phyloP scores from a whole-genome alignment of 2,329 filamentous ascomycete species.

The Aspergillus spinulosporus region DNA sequence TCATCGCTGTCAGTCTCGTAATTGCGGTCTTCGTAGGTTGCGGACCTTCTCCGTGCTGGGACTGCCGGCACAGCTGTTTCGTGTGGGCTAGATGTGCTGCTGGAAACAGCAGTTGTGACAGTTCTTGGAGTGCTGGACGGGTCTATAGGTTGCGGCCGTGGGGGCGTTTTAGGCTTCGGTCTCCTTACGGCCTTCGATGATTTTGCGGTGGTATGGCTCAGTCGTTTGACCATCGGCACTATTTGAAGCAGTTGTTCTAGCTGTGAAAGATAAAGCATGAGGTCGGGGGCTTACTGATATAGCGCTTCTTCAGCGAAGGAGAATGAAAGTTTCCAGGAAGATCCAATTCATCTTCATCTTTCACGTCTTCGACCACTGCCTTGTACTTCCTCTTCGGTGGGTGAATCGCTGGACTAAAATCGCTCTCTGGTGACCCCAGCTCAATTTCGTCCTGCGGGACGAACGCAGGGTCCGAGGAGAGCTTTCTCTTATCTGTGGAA shows the following conservation, averaged over 20 bases:
- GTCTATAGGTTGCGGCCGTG: background rate
- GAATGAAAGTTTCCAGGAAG: background rate
- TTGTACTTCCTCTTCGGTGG: constrained; percentile 5
- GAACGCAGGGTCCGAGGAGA: constrained; percentile 5
- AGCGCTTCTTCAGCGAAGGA: background rate
- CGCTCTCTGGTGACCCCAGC: background rate
- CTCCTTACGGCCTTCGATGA: background rate
- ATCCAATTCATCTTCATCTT: background rate
- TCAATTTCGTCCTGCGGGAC: background rate
- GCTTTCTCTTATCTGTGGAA: background rate
- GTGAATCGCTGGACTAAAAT: background rate
- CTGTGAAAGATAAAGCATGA: background rate
- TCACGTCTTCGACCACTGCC: background rate
- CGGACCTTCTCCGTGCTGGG: background rate
- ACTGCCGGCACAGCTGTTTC: background rate
- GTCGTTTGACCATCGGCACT: background rate
- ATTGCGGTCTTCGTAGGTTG: background rate
- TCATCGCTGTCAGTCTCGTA: constrained; percentile 14
- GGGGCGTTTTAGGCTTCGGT: background rate
- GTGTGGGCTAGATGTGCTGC: background rate
- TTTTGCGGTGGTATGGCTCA: background rate
- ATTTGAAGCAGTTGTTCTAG: background rate
- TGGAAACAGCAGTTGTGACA: background rate
- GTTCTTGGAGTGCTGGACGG: background rate
- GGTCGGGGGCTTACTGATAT: background rate